Conservation (phyloP, 192 early-diverging fungal species). For the Kickxella alabastrina region DNA sequence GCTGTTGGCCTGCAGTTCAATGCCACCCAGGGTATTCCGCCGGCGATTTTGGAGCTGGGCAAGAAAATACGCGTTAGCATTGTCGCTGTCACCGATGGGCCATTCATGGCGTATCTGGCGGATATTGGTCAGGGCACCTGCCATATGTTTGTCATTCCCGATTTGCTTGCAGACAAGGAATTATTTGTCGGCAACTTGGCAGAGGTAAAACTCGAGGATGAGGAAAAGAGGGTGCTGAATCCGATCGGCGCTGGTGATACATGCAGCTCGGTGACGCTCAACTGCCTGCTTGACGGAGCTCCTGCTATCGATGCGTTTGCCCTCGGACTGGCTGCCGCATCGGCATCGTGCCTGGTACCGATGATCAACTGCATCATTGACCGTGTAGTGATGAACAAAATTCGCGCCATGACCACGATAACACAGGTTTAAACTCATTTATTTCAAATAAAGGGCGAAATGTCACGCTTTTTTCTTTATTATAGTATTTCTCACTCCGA, state of each 20-base stretch:
- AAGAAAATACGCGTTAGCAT: neutral
- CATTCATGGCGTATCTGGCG: constrained; percentile 16
- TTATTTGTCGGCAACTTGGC: constrained; percentile 5
- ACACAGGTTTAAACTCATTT: constrained; percentile 1
- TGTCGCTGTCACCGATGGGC: constrained; percentile 35
- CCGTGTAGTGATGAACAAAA: constrained; percentile 11
- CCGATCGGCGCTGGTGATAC: constrained; percentile 46
- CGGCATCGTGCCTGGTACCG: constrained; percentile 41
- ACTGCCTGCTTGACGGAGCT: constrained; percentile 12
- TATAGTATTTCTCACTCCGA: too few relatives aligned
- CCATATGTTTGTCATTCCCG: constrained; percentile 17
- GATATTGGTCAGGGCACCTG: neutral
- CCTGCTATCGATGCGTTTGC: constrained; percentile 32
- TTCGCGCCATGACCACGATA: constrained; percentile 9
- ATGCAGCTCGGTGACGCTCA: constrained; percentile 39
- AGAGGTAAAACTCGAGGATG: neutral
- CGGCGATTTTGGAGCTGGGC: neutral
- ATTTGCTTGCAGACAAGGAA: constrained; percentile 14
- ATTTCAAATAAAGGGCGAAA: neutral
- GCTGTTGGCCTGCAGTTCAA: neutral
- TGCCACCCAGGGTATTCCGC: neutral
- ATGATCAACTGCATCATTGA: constrained; percentile 40
- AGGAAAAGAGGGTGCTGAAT: constrained; percentile 15
- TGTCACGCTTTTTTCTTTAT: neutral
- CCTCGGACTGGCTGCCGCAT: constrained; percentile 39